Evolutionary conservation across 78 protist genomes (phyloP).

Genomic region (Guillardia theta): DNA sequence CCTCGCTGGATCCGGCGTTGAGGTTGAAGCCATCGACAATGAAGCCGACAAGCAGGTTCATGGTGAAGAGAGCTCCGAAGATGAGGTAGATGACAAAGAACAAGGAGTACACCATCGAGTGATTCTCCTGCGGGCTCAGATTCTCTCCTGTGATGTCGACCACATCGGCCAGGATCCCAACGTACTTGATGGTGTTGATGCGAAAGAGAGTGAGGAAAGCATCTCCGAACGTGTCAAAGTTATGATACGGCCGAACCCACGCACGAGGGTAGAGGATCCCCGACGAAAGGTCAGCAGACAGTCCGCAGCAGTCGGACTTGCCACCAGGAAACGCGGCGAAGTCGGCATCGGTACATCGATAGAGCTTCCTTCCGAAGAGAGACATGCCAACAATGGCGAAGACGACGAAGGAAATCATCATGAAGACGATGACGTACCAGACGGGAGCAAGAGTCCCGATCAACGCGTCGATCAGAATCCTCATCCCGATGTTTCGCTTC

Average conservation of each 20-base stretch:
- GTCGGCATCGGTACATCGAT: neutral
- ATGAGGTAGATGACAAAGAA: neutral
- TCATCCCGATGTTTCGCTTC: neutral
- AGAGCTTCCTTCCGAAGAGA: neutral
- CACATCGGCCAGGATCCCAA: neutral
- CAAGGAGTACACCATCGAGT: neutral
- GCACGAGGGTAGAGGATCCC: neutral
- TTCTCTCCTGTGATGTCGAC: neutral
- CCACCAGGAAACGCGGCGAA: neutral
- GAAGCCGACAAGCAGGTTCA: neutral
- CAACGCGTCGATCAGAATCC: neutral
- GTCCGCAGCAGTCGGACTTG: neutral
- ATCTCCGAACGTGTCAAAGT: neutral
- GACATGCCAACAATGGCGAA: neutral
- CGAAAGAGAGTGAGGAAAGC: neutral
- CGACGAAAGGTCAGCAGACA: neutral
- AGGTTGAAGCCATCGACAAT: neutral
- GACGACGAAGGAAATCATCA: neutral
- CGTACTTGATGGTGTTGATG: neutral
- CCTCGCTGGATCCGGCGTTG: neutral
- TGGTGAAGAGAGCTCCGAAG: neutral
- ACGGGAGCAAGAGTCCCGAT: neutral
- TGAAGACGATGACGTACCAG: neutral
- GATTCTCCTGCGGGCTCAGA: neutral
- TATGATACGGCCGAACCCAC: neutral